These are phyloP conservation scores for Lecanicillium sp. DNA, from an alignment of 2,329 filamentous ascomycete species.

Conservation along the genomic window DNA sequence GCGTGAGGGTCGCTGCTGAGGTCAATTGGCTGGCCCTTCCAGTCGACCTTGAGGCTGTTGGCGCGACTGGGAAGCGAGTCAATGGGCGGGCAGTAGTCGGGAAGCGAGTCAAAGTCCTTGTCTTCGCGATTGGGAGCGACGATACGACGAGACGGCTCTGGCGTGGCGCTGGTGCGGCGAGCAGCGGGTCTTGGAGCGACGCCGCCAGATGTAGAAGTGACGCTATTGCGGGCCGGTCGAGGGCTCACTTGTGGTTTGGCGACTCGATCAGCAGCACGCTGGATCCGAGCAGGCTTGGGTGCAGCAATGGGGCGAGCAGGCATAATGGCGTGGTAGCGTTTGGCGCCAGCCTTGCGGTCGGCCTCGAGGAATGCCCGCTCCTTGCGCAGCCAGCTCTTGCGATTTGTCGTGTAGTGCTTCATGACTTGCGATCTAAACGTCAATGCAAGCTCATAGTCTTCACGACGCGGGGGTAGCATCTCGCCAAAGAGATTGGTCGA, in stretches of 20 bases:
- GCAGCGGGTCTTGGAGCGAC: slow-evolving; percentile 18
- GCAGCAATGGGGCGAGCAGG: slow-evolving; percentile 29
- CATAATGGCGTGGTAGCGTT: slow-evolving; percentile 30
- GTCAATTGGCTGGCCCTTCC: slow-evolving; percentile 75
- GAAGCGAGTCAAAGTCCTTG: slow-evolving; percentile 65
- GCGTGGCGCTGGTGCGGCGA: slow-evolving; percentile 34
- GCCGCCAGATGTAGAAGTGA: slow-evolving; percentile 15
- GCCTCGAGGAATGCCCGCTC: slow-evolving; percentile 42
- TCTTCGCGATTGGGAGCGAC: slow-evolving; percentile 68
- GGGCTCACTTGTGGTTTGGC: slow-evolving; percentile 26
- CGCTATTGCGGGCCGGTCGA: slow-evolving; percentile 26
- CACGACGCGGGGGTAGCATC: slow-evolving; percentile 37
- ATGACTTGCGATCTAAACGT: slow-evolving; percentile 45
- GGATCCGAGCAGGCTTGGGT: slow-evolving; percentile 18
- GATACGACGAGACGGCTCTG: slow-evolving; percentile 41
- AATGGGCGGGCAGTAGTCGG: slow-evolving; percentile 64
- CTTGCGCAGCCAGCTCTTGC: slow-evolving; percentile 36
- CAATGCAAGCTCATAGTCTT: slow-evolving; percentile 46
- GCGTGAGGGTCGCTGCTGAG: slow-evolving; percentile 64
- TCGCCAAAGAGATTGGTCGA: slow-evolving; percentile 32
- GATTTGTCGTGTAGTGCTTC: slow-evolving; percentile 35
- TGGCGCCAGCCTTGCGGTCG: slow-evolving; percentile 34
- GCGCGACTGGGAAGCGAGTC: slow-evolving; percentile 55
- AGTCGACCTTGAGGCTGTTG: slow-evolving; percentile 74
- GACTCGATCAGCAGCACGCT: slow-evolving; percentile 23